A percentile compares a stretch with the other conserved stretches of the same genome.
Evolutionary conservation across 768 basidiomycete species (phyloP).

Genomic region (Kwoniella mangroviensis): DNA sequence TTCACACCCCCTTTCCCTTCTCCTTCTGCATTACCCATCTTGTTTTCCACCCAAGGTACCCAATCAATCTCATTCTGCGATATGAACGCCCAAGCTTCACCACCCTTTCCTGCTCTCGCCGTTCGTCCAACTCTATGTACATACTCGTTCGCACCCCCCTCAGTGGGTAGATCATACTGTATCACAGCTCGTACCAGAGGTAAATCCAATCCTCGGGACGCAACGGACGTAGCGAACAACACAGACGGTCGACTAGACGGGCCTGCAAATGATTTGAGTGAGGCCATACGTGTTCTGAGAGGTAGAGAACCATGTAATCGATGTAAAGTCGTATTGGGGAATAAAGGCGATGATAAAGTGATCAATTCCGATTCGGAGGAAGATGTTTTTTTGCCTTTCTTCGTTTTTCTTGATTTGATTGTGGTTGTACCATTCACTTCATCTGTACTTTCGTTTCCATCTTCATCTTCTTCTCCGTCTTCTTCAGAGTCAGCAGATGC

Average conservation of each 20-base stretch:
- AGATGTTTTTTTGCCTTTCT: conserved; percentile 37
- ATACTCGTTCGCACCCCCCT: conserved; percentile 94
- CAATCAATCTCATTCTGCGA: conserved; percentile 83
- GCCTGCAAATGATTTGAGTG: conserved; percentile 78
- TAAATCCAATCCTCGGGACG: conserved; percentile 95
- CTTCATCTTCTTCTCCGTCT: conserved; percentile 34
- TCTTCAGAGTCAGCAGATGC: conserved; percentile 28
- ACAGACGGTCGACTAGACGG: conserved; percentile 64
- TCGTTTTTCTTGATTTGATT: conserved; percentile 56
- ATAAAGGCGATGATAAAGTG: conserved; percentile 70
- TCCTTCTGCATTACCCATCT: conserved; percentile 68
- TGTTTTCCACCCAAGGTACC: conserved; percentile 85
- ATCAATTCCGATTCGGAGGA: conserved; percentile 58
- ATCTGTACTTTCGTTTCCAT: conserved; percentile 44
- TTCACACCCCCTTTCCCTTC: conserved; percentile 55
- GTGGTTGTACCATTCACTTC: conserved; percentile 44
- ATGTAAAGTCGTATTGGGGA: conserved; percentile 80
- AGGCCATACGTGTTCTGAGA: conserved; percentile 74
- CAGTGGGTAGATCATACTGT: conserved; percentile 96
- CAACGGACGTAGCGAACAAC: conserved; percentile 93
- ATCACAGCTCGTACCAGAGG: conserved; percentile 91
- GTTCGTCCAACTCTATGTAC: conserved; percentile 96
- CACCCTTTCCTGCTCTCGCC: conserved; percentile 91
- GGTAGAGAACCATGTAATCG: conserved; percentile 93
- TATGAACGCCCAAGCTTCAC: conserved; percentile 94